phyloP scores from a whole-genome alignment of 2,329 filamentous ascomycete species.

The Calonectria honghensis region DNA sequence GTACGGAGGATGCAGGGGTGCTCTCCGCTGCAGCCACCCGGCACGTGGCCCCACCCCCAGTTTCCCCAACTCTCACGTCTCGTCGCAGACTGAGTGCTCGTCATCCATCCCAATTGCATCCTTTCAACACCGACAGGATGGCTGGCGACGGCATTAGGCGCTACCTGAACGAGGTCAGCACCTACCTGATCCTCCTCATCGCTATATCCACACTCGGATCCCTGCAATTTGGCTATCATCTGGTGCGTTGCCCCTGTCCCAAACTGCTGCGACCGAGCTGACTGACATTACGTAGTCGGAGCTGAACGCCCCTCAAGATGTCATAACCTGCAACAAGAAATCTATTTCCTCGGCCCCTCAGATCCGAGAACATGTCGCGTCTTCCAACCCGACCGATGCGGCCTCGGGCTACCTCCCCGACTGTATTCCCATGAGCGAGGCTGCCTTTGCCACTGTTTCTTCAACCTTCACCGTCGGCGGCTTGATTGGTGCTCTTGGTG shows the following conservation, averaged over 20 bases:
- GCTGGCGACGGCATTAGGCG: slow-evolving; percentile 54
- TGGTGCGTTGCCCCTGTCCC: slow-evolving; percentile 74
- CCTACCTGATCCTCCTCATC: slow-evolving; percentile 86
- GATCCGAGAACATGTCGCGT: slow-evolving; percentile 55
- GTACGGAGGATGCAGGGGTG: slow-evolving; percentile 25
- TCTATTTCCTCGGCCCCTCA: slow-evolving; percentile 59
- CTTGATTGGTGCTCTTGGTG: slow-evolving; percentile 85
- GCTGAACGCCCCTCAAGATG: slow-evolving; percentile 95
- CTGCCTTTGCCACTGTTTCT: slow-evolving; percentile 88
- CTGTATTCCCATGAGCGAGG: slow-evolving; percentile 91
- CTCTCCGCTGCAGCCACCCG: slow-evolving; percentile 37
- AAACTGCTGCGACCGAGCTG: slow-evolving; percentile 10
- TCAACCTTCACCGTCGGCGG: slow-evolving; percentile 95
- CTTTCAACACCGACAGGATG: slow-evolving; percentile 53
- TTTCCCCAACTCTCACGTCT: slow-evolving; percentile 27
- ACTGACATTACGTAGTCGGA: slow-evolving; percentile 76
- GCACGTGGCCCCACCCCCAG: slow-evolving; percentile 42
- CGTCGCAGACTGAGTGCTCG: neutral
- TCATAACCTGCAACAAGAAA: slow-evolving; percentile 87
- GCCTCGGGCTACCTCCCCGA: slow-evolving; percentile 71
- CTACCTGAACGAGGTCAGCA: slow-evolving; percentile 74
- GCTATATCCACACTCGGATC: slow-evolving; percentile 88
- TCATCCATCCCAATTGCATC: slow-evolving; percentile 25
- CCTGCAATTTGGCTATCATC: slow-evolving; percentile 94
- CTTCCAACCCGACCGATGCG: slow-evolving; percentile 49